Evolutionary conservation across 2,329 filamentous ascomycete species (phyloP).

Genomic region (Colletotrichum cordylinicola): DNA sequence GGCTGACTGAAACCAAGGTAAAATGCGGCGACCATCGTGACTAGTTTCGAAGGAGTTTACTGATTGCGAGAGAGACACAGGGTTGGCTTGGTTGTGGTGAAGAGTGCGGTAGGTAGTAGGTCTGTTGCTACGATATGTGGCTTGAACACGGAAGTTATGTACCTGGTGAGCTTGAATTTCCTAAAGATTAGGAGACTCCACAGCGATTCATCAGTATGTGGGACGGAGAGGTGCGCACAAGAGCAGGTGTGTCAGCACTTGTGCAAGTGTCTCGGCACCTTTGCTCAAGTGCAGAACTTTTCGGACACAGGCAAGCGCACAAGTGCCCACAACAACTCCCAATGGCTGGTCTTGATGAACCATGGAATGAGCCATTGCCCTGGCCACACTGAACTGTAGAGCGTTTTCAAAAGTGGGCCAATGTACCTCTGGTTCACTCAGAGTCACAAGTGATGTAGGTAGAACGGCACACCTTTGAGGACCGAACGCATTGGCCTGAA

Average conservation of each 20-base stretch:
- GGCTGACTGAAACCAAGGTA: too few relatives aligned
- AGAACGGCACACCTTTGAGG: not conserved
- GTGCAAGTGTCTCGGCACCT: not conserved
- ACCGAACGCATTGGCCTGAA: not conserved
- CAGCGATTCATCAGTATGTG: not conserved
- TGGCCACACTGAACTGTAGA: not conserved
- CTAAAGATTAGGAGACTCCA: not conserved
- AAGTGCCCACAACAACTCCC: not conserved
- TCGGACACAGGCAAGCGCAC: not conserved
- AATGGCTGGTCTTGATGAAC: not conserved
- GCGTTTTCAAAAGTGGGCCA: not conserved
- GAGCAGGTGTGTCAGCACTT: not conserved
- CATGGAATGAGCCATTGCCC: not conserved
- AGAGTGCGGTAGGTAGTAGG: not conserved
- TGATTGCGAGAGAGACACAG: not conserved
- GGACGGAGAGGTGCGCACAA: not conserved
- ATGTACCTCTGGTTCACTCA: not conserved
- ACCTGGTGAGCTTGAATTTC: not conserved
- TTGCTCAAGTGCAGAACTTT: not conserved
- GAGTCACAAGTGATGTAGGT: not conserved
- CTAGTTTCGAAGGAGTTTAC: not conserved
- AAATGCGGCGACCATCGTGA: too few relatives aligned
- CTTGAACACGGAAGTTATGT: not conserved
- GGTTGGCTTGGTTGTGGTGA: not conserved
- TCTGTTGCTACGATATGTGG: too few relatives aligned